Evolutionary conservation across 129 eudicot genomes (phyloP).

Genomic region (Ambrosia trifida): DNA sequence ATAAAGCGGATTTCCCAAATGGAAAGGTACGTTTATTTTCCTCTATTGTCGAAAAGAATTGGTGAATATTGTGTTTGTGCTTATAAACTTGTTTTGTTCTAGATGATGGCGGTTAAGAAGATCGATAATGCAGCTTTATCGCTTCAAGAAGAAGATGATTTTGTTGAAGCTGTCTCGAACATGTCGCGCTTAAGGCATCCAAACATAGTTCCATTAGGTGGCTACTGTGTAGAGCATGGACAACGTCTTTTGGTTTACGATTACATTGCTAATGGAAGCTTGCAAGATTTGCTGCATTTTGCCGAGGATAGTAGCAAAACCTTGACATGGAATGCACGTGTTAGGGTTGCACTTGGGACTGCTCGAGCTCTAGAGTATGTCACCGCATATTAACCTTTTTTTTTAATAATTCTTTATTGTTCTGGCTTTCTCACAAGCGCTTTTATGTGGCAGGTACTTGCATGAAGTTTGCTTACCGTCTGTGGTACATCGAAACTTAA

Average conservation of each 20-base stretch:
- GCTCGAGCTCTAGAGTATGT: slow-evolving; percentile 97
- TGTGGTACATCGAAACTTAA: slow-evolving; percentile 95
- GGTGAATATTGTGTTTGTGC: not conserved
- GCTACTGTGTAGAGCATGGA: slow-evolving; percentile 94
- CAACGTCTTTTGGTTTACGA: slow-evolving; percentile 92
- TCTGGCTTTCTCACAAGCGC: not conserved
- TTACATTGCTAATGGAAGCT: slow-evolving; percentile 78
- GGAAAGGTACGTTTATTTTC: slow-evolving; percentile 71
- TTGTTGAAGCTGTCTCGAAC: slow-evolving; percentile 91
- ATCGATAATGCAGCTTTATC: slow-evolving; percentile 90
- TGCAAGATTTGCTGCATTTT: slow-evolving; percentile 91
- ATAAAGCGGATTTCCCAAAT: slow-evolving; percentile 89
- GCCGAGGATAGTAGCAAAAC: slow-evolving; percentile 71
- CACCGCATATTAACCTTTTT: not conserved
- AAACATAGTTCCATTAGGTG: slow-evolving; percentile 71
- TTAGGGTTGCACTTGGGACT: slow-evolving; percentile 96
- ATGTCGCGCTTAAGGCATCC: slow-evolving; percentile 96
- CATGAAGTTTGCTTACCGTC: slow-evolving; percentile 98
- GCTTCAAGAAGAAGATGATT: slow-evolving; percentile 90
- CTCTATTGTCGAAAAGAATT: not conserved
- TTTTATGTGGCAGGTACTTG: slow-evolving; percentile 68
- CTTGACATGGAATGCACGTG: slow-evolving; percentile 95
- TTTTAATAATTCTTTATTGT: not conserved
- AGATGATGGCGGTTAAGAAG: slow-evolving; percentile 91
- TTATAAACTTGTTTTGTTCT: slow-evolving; percentile 17